Base-by-base conservation (phyloP, 2,329 filamentous ascomycete species). In the Neocatenulostroma microsporum region DNA sequence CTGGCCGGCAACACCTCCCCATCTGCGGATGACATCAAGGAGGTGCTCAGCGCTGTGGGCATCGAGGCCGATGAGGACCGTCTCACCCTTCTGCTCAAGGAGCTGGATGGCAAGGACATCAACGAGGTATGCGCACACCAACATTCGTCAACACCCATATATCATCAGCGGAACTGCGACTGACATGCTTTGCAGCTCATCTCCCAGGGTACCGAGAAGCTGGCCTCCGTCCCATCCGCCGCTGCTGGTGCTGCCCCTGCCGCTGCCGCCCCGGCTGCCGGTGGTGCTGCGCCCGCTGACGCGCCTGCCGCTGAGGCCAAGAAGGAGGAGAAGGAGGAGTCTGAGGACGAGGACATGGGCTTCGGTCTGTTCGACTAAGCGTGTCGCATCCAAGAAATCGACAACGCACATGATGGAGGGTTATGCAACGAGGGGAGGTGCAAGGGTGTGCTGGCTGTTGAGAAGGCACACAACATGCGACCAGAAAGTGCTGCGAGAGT, bases 211-310 rank as follows among this genome's bases (percentile, higher is more conserved):
- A 79, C 84, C 53, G 62, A 73, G 69, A 98, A 98, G 82, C 86
- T 98, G 61, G 91, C 91, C 58, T 95, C 89, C 70, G 89, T 98
- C 63, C 88, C 91, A 69, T 86, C 84, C 61, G 91, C 88, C 61
- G 88, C 88, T 68, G 76, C 73, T 62, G 86, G 79, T 64, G 84
- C 74, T 68, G 84, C 74, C 57, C 72, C 71, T 59, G 73, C 72
- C 58, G 74, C 70, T 53, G 60, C 63, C 53, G 69, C 73, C 65
- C 78, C 70, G 62, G 82, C 70, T 62, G 84, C 72, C 61, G 82
- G 70, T 57, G 81, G 72, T 55, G 80, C 70, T 53, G 82, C 71
- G 56, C 83, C 70, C 62, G 84, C 72, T 62, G 84, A 70, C 62
- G 84, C 71, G 62, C 84, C 70, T 62, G 83, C 71, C 55, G 79